phyloP scores from a whole-genome alignment of 106 monocot species.

The Acanthochlamys bracteata region DNA sequence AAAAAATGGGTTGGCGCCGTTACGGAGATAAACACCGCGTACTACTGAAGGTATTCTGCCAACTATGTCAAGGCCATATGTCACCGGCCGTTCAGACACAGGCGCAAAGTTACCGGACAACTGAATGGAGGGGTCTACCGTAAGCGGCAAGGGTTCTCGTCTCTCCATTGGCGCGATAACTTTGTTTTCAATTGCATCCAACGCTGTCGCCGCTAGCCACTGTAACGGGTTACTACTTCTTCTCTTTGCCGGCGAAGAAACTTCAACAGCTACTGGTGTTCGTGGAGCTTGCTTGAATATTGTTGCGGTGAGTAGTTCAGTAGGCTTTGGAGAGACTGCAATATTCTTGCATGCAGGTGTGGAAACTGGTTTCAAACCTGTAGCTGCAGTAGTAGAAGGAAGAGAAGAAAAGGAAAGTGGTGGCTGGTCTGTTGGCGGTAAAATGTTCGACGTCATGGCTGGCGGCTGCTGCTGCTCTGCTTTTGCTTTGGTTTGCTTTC shows the following conservation, averaged over 20 bases:
- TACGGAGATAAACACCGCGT: constrained; percentile 24
- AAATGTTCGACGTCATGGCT: too few relatives aligned
- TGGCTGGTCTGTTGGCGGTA: too few relatives aligned
- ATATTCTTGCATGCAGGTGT: too few relatives aligned
- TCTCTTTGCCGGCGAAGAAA: neutral
- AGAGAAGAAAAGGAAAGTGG: too few relatives aligned
- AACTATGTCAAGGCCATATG: constrained; percentile 2
- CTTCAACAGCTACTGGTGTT: neutral
- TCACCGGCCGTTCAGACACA: constrained; percentile 14
- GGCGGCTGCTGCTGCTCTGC: too few relatives aligned
- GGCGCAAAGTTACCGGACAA: constrained; percentile 40
- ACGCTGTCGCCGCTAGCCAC: neutral
- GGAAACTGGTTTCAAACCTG: too few relatives aligned
- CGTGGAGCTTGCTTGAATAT: neutral
- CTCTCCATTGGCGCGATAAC: neutral
- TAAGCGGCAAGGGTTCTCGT: neutral
- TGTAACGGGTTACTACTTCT: neutral
- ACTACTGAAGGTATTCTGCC: constrained; percentile 14
- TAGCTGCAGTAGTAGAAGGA: too few relatives aligned
- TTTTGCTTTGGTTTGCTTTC: too few relatives aligned
- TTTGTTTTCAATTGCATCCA: neutral
- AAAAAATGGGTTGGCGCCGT: constrained; percentile 27
- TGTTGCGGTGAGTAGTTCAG: neutral
- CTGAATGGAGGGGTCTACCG: constrained; percentile 24
- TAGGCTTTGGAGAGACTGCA: too few relatives aligned